Evolutionary conservation across 164 flowering plant species (phyloP), one percentile per base, ranked within the genome.

Genomic region (Nymphaea colorata): DNA sequence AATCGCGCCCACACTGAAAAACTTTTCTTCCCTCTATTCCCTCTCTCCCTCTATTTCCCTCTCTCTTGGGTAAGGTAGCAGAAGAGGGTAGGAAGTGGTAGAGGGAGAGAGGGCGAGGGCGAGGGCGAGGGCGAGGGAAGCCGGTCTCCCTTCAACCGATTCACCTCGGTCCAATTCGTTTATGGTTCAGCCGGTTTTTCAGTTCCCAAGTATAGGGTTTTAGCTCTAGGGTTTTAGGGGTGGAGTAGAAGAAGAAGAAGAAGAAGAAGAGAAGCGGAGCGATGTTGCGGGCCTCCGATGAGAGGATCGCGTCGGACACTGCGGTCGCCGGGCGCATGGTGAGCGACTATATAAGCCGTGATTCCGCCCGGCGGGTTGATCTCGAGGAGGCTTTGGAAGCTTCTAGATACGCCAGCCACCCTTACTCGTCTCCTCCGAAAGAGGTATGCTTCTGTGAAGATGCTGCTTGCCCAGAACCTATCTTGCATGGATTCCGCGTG

Each of bases 301-400:
- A 95, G 76, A 75, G 90, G 59, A 82, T 85, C 47, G 42, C 87
- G 73, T 87, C 91, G 1, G 99, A 95, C 63, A 96, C 92, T 14
- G 73, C 86, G 61, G 85, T 84, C 59, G 99, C 99, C 0, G 92
- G 99, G 8, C 79, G 86, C 8, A 87, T 82, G 17, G 83, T 95
- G 61, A 83, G 89, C 71, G 93, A 92, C 76, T 84, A 90, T 68
- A 83, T 91, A 55, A 83, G 84, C 60, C 79, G 94, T 42, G 99
- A 95, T 64, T 80, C 81, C 4, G 82, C 88, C 0, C 68, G 83
- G 6, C 96, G 87, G 74, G 73, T 81, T 42, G 99, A 95, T 74
- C 85, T 95, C 2, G 99, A 95, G 75, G 98, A 95, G 68, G 83
- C 96, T 12, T 81, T 95, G 0, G 99, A 92, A 82, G 97, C 98